phyloP scores from a whole-genome alignment of 257 asterid genomes.

The Petunia axillaris region DNA sequence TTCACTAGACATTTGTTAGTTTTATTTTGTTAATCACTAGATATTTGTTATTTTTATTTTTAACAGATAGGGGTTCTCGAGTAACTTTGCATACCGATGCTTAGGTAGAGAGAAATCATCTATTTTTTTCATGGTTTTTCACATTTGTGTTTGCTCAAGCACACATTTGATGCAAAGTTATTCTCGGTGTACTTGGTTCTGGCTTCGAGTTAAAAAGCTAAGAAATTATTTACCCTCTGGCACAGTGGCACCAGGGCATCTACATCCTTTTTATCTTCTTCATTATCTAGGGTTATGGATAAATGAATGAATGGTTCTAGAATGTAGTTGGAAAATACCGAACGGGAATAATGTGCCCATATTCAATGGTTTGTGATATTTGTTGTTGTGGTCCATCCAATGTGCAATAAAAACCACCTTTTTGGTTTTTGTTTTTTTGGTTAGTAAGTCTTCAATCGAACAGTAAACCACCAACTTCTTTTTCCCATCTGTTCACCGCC shows the following conservation, averaged over 20 bases:
- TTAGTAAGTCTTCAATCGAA: slow-evolving; percentile 11
- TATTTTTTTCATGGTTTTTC: no score
- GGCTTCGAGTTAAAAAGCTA: neutral
- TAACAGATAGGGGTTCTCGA: no score
- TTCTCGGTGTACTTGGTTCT: neutral
- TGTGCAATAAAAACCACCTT: neutral
- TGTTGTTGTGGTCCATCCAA: slow-evolving; percentile 28
- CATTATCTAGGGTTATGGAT: neutral
- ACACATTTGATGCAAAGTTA: no score
- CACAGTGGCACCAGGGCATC: neutral
- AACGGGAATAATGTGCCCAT: slow-evolving; percentile 37
- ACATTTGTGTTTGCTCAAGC: no score
- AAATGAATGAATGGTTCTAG: slow-evolving; percentile 25
- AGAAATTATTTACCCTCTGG: neutral
- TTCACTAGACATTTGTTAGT: no score
- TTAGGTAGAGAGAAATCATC: no score
- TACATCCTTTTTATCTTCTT: neutral
- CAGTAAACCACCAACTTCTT: neutral
- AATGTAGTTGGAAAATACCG: slow-evolving; percentile 18
- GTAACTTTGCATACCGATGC: no score
- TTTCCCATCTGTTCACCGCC: neutral
- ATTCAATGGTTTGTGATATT: slow-evolving; percentile 33
- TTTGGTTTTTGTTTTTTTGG: neutral
- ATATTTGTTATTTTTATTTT: no score
- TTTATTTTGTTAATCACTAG: no score